Percentiles rank a stretch among this genome's conserved stretches.
These are phyloP conservation scores for Candida jianshihensis DNA, from an alignment of 805 yeast species.

Conservation along the genomic window DNA sequence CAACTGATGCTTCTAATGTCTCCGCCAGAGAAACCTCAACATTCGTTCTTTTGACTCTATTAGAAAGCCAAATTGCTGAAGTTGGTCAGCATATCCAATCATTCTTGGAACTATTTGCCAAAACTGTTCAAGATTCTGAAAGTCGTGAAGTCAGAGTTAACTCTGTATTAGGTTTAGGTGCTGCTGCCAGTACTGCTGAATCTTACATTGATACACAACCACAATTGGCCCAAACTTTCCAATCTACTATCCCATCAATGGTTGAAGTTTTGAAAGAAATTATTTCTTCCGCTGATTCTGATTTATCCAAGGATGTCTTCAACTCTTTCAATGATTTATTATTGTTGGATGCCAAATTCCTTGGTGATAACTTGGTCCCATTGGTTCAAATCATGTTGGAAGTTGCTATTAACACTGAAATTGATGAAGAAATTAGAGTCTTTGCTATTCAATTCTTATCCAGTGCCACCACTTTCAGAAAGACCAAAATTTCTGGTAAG, in stretches of 20 bases:
- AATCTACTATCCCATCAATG: conserved; percentile 67
- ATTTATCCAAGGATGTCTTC: conserved; percentile 66
- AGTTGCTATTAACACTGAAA: conserved; percentile 54
- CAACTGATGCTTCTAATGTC: conserved; percentile 41
- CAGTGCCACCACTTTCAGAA: conserved; percentile 72
- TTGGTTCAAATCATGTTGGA: conserved; percentile 71
- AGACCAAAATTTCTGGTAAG: conserved; percentile 68
- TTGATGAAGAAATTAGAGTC: conserved; percentile 77
- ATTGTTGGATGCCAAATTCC: conserved; percentile 65
- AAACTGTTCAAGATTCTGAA: conserved; percentile 52
- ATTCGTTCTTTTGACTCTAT: conserved; percentile 66
- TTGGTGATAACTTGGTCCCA: conserved; percentile 67
- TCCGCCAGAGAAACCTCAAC: conserved; percentile 76
- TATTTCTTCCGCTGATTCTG: conserved; percentile 63
- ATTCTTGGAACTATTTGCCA: conserved; percentile 63
- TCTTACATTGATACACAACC: conserved; percentile 44
- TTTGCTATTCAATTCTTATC: conserved; percentile 81
- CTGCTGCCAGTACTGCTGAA: conserved; percentile 61
- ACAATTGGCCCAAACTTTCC: conserved; percentile 45
- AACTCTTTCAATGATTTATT: conserved; percentile 79
- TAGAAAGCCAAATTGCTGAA: conserved; percentile 62
- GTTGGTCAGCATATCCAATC: conserved; percentile 54
- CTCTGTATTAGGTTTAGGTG: conserved; percentile 70
- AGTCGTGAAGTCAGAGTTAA: conserved; percentile 74
- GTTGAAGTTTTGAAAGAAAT: conserved; percentile 74